Conservation (phyloP, 129 eudicot species). For the Arctium minus region DNA sequence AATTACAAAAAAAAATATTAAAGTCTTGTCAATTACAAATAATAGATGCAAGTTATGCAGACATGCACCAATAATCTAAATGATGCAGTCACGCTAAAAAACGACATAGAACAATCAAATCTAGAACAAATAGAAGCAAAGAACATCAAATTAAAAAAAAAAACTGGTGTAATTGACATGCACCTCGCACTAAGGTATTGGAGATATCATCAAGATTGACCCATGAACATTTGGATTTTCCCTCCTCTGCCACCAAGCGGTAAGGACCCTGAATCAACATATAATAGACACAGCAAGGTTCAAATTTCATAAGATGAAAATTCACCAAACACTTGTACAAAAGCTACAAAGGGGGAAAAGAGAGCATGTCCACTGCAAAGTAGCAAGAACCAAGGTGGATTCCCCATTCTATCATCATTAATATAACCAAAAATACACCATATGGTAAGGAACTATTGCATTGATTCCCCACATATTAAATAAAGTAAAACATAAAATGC, state of each 20-base stretch:
- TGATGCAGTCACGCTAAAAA: not conserved
- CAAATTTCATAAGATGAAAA: not conserved
- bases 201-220: conserved; percentile 87
- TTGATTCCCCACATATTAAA: not conserved
- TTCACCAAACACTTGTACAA: not conserved
- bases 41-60: not conserved
- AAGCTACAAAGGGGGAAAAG: not conserved
- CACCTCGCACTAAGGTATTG: conserved; percentile 80
- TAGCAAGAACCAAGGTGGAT: not conserved
- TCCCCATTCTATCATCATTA: not conserved
- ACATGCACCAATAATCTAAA: not conserved
- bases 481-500: conserved; percentile 2
- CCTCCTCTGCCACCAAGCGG: conserved; percentile 94
- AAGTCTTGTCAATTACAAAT: too few species aligned
- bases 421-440: conserved; percentile 8
- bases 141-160: not conserved
- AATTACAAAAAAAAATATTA: not conserved
- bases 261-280: conserved; percentile 75
- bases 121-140: not conserved
- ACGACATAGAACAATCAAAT: not conserved
- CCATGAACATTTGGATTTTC: conserved; percentile 93
- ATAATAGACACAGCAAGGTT: conserved; percentile 5
- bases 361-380: not conserved
- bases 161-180: conserved; percentile 1
- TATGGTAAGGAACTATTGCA: not conserved